Base-by-base conservation (phyloP, 2,329 filamentous ascomycete species). In the Xylariaceae sp. region DNA sequence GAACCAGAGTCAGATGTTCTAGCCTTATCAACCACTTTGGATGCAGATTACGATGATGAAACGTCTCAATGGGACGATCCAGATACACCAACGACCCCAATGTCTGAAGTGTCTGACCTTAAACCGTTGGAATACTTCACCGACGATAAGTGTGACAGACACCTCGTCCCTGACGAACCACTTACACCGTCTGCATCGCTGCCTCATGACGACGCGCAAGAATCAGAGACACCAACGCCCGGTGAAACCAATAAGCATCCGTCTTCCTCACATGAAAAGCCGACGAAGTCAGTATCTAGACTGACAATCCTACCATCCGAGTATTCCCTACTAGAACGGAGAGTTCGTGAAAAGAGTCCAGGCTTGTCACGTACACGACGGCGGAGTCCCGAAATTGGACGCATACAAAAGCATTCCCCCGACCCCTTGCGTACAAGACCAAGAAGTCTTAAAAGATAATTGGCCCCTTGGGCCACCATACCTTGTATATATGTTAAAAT, bases 361-460 rank as follows among this genome's bases (percentile, higher is more conserved):
- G 63, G 67, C 54, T 61, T 60, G 58, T 63, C 58, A 59, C 65
- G 63, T 62, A 65, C 70, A 45, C 69, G 71, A 54, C 70, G 75
- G 61, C 73, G 75, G 59, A 76, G 74, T 68, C 76, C 74, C 30
- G 76, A 77, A 52, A 56, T 72, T 37, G 74, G 75, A 51, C 76
- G 74, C 58, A 72, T 81, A 60, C 76, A 76, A 57, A 81, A 81
- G 63, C 64, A 72, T 50, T 65, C 67, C 54, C 65, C 72, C 52
- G 76, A 78, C 56, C 59, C 67, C 22, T 59, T 63, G 49, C 70
- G 75, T 62, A 71, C 69, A 55, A 73, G 74, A 64, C 68, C 70
- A 1, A 74, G 69, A 59, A 68, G 68, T 55, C 72, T 72, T 59
- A 74, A 71, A 61, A 66, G 65, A 61, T 70, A 60, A 30, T 46